Base-by-base conservation (phyloP, 176 grass and related monocot genomes). In the Oryza meridionalis region DNA sequence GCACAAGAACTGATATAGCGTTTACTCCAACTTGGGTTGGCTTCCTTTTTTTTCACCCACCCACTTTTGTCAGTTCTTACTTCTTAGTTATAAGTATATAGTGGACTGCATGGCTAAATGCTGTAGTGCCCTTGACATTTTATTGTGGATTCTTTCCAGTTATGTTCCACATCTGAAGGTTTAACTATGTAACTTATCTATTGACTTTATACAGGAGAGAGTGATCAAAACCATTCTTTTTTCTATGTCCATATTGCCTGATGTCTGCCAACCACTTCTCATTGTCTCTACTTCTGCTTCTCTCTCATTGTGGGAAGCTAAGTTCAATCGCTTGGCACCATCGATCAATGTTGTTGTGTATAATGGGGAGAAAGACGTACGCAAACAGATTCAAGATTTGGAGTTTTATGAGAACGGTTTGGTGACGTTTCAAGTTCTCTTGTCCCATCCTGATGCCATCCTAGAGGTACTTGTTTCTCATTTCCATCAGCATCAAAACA, bases 191-290 rank as follows among this genome's bases (percentile, higher is more conserved):
- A 80, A 50, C 64, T 80, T 21, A 46, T 77, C 19, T 64, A 67
- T 58, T 58, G 17, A 58, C 51, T 62, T 67, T 69, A 9, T 45
- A 67, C 95, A 91, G 95, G 95, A 97, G 76, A 87, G 95, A 67
- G 88, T 97, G 77, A 91, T 91, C 85, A 97, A 86, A 69, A 87
- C 95, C 64, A 89, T 97, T 73, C 75, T 92, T 74, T 94, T 97
- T 68, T 84, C 81, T 8, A 74, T 88, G 66, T 91, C 92, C 25
- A 80, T 94, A 66, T 71, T 91, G 67, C 65, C 84, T 75, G 82
- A 92, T 83, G 79, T 86, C 38, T 86, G 84, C 77, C 77, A 21
- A 27, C 95, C 95, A 65, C 86, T 97, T 74, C 88, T 97, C 51
- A 86, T 97, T 77, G 81, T 97, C 62, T 94, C 90, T 61, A 85